These are phyloP conservation scores for Albatrellus sp. DNA, from an alignment of 1,284 basidiomycete species.

Conservation along the genomic window DNA sequence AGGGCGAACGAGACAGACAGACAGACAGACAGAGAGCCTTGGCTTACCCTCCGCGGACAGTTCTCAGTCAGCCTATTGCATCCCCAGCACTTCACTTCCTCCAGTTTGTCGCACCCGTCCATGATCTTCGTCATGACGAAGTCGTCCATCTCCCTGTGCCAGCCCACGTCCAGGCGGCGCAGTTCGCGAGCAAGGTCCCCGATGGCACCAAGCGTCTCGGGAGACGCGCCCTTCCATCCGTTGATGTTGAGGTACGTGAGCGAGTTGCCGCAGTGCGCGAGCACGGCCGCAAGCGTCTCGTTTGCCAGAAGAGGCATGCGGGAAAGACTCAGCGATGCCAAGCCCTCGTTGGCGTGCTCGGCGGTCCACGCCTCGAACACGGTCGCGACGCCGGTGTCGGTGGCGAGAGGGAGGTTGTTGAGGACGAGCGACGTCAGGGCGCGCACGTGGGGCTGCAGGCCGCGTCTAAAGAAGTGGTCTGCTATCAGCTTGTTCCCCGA, in stretches of 20 bases:
- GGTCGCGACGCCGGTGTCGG: conserved; percentile 52
- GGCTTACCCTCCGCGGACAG: conserved; percentile 39
- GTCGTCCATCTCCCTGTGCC: conserved; percentile 80
- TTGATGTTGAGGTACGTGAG: conserved; percentile 69
- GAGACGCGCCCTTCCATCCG: conserved; percentile 55
- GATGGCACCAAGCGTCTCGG: conserved; percentile 44
- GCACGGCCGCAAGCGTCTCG: conserved; percentile 48
- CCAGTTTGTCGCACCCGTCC: conserved; percentile 12
- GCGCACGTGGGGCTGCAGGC: conserved; percentile 43
- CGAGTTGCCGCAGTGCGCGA: conserved; percentile 44
- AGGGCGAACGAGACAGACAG: not conserved
- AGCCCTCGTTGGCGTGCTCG: conserved; percentile 27
- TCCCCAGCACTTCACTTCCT: conserved; percentile 63
- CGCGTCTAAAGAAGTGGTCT: conserved; percentile 46
- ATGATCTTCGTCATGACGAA: conserved; percentile 67
- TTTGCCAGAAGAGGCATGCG: conserved; percentile 50
- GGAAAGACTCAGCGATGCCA: conserved; percentile 44
- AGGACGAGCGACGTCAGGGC: conserved; percentile 47
- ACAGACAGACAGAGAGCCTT: not conserved
- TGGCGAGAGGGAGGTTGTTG: conserved; percentile 47
- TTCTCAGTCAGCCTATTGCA: conserved; percentile 52
- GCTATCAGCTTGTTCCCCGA: conserved; percentile 49
- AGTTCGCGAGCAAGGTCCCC: conserved; percentile 36
- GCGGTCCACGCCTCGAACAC: conserved; percentile 44
- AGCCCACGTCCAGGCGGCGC: conserved; percentile 69